Evolutionary conservation across 1,284 basidiomycete species (phyloP).

Genomic region (Boletus calvinii): DNA sequence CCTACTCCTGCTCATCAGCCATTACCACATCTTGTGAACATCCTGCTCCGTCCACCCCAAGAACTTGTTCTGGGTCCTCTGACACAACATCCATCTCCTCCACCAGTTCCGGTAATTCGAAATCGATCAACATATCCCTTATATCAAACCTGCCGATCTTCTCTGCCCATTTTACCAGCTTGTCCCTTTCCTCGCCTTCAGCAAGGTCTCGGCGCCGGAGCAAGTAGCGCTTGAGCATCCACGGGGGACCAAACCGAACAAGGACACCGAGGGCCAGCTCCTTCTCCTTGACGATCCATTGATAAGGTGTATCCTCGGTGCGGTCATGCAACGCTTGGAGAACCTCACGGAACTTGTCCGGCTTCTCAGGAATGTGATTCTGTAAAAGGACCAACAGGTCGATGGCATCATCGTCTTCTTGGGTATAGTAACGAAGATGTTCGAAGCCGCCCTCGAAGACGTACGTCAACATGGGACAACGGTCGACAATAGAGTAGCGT

Average conservation of each 20-base stretch:
- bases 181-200: constrained; percentile 17
- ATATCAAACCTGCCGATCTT: constrained; percentile 28
- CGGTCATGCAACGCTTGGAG: constrained; percentile 30
- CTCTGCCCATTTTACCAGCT: constrained; percentile 19
- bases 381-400: constrained; percentile 25
- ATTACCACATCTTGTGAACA: constrained; percentile 11
- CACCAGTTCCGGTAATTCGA: constrained; percentile 19
- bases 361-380: constrained; percentile 24
- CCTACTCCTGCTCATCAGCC: constrained; percentile 1
- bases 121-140: constrained; percentile 20
- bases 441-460: constrained; percentile 32
- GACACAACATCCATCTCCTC: constrained; percentile 11
- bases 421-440: constrained; percentile 27
- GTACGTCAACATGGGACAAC: constrained; percentile 32
- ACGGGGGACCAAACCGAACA: constrained; percentile 25
- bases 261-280: constrained; percentile 28
- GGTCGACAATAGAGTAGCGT: constrained; percentile 24
- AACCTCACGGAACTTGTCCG: constrained; percentile 23
- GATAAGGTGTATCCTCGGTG: constrained; percentile 22
- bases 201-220: constrained; percentile 24
- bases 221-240: constrained; percentile 32
- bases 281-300: constrained; percentile 29
- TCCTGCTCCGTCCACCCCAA: not conserved
- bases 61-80: not conserved
- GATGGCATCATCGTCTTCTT: constrained; percentile 30